Evolutionary conservation across 306 rosid genomes (phyloP), one percentile per base, ranked within the genome.

Genomic region (Cucurbita maxima): DNA sequence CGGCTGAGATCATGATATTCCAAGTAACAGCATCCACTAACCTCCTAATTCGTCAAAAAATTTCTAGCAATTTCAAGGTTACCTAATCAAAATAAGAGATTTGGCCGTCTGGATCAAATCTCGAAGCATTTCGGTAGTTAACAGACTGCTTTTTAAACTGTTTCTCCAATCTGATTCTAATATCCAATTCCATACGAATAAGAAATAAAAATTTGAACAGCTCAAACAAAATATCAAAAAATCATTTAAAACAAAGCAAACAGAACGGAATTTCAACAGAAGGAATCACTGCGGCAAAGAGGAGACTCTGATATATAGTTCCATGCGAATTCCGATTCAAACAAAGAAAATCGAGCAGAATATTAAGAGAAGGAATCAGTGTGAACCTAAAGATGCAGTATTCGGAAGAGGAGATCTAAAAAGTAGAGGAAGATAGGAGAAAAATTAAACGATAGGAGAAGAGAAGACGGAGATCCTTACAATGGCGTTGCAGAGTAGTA

Each of bases 401-500:
- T 38, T 14, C 4, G 19, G 8, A 74, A 62, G 57, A 40, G 38
- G 10, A 79, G 79, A 78, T 80, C 83, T 16, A 53, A 3, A 60
- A 55, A 52, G 60, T 6, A 7, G 48, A 48, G 53, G 22, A 8
- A 54, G 11, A 75, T 20, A 36, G 25, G 58, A 4, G 14, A 5
- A 63, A 45, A 12, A 19, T 14, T 54, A 40, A 51, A 71, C 4
- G 56, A 6, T 4, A 45, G 53, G 37, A 47, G n/a, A 11, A 14
- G 11, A 44, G 57, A 22, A 20, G 41, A 22, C 0, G 9, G 41
- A 54, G 67, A 54, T 43, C 45, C 78, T 50, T 82, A 95, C 97
- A 95, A 79, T 25, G 99, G 97, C 1, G 99, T 95, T 74, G 97
- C 99, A 20, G 99, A 91, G 77, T 88, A 95, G 90, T 91, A 91